These are phyloP conservation scores for Populus trichocarpa DNA, from an alignment of 441 rosid species.

Conservation along the genomic window DNA sequence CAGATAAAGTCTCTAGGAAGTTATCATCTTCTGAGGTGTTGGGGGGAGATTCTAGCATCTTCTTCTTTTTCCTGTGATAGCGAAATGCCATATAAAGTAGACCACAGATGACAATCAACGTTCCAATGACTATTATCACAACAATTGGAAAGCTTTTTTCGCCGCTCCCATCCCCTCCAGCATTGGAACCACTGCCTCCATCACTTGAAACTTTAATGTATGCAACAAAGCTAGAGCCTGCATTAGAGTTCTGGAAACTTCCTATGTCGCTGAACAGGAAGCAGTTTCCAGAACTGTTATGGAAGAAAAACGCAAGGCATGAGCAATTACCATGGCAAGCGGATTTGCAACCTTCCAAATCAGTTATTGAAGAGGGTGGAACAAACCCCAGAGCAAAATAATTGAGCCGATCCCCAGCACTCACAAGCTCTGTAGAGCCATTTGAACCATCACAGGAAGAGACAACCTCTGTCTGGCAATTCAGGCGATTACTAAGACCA, in stretches of 20 bases:
- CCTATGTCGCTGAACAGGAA: conserved; percentile 73
- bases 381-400: conserved; percentile 67
- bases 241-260: conserved; percentile 43
- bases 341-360: conserved; percentile 62
- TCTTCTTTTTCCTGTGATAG: conserved; percentile 38
- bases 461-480: conserved; percentile 52
- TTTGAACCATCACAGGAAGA: conserved; percentile 47
- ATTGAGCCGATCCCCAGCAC: conserved; percentile 47
- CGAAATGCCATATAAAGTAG: conserved; percentile 45
- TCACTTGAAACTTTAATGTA: conserved; percentile 52
- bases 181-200: conserved; percentile 16
- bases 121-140: conserved; percentile 47
- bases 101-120: conserved; percentile 46
- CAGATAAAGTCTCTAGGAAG: conserved; percentile 62
- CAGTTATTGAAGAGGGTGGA: conserved; percentile 47
- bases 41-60: conserved; percentile 33
- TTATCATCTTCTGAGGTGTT: conserved; percentile 75
- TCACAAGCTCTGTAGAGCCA: conserved; percentile 44
- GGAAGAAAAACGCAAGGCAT: conserved; percentile 68
- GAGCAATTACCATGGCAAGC: conserved; percentile 73
- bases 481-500: conserved; percentile 33
- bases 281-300: conserved; percentile 68
- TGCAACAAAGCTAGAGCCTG: conserved; percentile 39
- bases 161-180: conserved; percentile 32
- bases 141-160: conserved; percentile 42